These are phyloP conservation scores for Ramaria sp. DNA, from an alignment of 768 basidiomycete species.

Conservation along the genomic window DNA sequence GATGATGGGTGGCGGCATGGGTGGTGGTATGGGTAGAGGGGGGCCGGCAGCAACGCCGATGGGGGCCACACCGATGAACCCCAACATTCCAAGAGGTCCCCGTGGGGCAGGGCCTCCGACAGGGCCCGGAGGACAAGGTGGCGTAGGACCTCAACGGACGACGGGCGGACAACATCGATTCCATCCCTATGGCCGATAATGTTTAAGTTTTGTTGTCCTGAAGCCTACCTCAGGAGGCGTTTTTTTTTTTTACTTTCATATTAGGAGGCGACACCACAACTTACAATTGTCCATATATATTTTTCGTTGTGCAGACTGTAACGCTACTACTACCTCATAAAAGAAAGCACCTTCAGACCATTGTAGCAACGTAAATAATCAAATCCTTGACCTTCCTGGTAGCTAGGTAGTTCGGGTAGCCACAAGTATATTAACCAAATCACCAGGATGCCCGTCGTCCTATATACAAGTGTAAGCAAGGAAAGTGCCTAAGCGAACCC, in stretches of 20 bases:
- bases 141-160: slow-evolving; percentile 65
- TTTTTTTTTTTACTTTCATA: not conserved
- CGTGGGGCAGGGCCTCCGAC: slow-evolving; percentile 37
- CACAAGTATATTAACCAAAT: no score
- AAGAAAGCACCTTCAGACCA: not conserved
- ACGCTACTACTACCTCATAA: not conserved
- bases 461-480: not conserved
- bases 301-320: not conserved
- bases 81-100: slow-evolving; percentile 49
- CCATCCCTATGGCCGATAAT: slow-evolving; percentile 72
- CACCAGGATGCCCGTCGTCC: not conserved
- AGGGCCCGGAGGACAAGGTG: slow-evolving; percentile 39
- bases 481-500: not conserved
- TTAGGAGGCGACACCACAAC: not conserved
- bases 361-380: not conserved
- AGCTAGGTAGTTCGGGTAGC: no score
- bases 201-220: no score
- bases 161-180: slow-evolving; percentile 68
- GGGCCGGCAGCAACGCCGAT: slow-evolving; percentile 15
- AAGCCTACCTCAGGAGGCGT: not conserved
- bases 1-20: slow-evolving; percentile 34
- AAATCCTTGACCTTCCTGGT: no score
- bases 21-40: slow-evolving; percentile 15
- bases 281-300: not conserved
- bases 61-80: slow-evolving; percentile 16